Evolutionary conservation across 2,329 filamentous ascomycete species (phyloP).

Genomic region (Pezicula rhizophila): DNA sequence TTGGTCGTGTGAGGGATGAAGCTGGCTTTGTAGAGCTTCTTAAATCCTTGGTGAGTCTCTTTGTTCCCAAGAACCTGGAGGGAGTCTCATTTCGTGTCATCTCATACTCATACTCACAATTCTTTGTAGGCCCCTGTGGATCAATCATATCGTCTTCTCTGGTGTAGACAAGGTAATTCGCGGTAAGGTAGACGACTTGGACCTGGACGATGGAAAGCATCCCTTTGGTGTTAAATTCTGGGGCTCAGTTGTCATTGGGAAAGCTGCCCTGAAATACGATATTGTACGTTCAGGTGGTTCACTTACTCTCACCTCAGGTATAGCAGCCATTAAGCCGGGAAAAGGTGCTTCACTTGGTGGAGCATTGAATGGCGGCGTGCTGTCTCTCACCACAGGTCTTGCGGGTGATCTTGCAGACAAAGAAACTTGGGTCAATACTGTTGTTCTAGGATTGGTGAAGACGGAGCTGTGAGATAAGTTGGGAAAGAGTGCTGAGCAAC

Average conservation of each 20-base stretch:
- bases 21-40: conserved; percentile 27
- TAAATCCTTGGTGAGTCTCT: conserved; percentile 15
- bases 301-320: conserved; percentile 32
- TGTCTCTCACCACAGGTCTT: conserved; percentile 47
- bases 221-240: conserved; percentile 36
- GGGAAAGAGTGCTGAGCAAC: conserved; percentile 20
- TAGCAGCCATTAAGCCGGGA: conserved; percentile 29
- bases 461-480: conserved; percentile 38
- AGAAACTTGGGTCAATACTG: conserved; percentile 56
- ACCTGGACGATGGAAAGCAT: conserved; percentile 29
- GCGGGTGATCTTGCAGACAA: conserved; percentile 49
- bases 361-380: conserved; percentile 34
- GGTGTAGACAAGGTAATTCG: conserved; percentile 34
- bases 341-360: conserved; percentile 31
- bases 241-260: conserved; percentile 31
- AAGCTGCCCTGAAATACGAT: conserved; percentile 32
- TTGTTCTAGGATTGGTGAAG: conserved; percentile 47
- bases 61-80: no score
- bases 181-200: conserved; percentile 27
- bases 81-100: no score
- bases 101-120: not conserved
- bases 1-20: conserved; percentile 31
- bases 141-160: conserved; percentile 35
- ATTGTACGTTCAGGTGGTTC: conserved; percentile 32
- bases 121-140: conserved; percentile 25